These are phyloP conservation scores for Xylaria castorea DNA, from an alignment of 495 filamentous ascomycete genomes.

Conservation along the genomic window DNA sequence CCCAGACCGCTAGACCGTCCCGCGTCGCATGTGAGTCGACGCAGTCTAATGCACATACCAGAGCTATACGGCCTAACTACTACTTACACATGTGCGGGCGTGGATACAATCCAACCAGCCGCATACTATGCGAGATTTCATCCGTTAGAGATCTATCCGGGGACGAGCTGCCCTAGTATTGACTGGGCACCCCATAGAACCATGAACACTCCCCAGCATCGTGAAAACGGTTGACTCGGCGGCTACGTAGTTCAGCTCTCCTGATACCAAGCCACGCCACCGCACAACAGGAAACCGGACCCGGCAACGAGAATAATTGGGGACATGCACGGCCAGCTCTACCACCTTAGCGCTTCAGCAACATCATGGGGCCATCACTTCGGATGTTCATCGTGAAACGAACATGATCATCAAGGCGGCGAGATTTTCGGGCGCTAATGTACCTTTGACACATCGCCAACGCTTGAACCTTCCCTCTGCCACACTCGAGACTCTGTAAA, in stretches of 20 bases:
- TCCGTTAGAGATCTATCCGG: background rate
- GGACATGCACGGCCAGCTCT: background rate
- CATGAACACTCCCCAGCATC: background rate
- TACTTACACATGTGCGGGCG: background rate
- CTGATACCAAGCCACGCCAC: conserved; percentile 7
- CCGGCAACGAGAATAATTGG: conserved; percentile 9
- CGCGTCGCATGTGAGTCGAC: conserved; percentile 14
- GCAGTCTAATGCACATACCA: conserved; percentile 8
- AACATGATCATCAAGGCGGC: background rate
- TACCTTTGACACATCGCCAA: conserved; percentile 11
- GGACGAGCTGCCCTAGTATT: conserved; percentile 5
- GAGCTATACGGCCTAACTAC: background rate
- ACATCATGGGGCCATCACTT: background rate
- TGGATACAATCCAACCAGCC: conserved; percentile 11
- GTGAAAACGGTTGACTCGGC: conserved; percentile 11
- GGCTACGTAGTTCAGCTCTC: conserved; percentile 8
- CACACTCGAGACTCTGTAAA: background rate
- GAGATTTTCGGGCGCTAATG: conserved; percentile 23
- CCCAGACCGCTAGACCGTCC: conserved; percentile 22
- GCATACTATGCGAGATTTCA: conserved; percentile 1
- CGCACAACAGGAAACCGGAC: background rate
- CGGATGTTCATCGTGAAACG: conserved; percentile 16
- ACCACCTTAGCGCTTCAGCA: background rate
- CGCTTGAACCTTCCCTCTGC: background rate
- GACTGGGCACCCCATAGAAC: background rate